A percentile compares a stretch with the other conserved stretches of the same genome.
Conservation (phyloP, 179 eudicot species). For the Gypsophila paniculata region DNA sequence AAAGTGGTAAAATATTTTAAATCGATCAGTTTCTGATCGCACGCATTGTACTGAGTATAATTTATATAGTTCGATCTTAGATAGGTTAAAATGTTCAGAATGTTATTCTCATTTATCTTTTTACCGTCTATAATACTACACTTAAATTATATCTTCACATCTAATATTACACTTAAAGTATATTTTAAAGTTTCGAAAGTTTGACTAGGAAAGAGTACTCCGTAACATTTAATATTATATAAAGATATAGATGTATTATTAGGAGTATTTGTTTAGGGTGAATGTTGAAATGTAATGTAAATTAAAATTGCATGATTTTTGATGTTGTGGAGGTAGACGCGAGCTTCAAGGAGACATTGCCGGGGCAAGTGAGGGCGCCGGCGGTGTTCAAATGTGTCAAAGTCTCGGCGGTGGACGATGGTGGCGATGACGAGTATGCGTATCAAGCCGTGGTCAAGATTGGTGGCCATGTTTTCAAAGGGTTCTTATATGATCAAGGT, state of each 20-base stretch:
- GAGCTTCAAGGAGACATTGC: conserved; percentile 66
- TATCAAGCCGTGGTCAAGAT: conserved; percentile 78
- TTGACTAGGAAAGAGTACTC: too few relatives aligned
- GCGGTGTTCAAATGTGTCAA: conserved; percentile 83
- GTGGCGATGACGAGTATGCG: conserved; percentile 77
- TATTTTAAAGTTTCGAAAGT: too few relatives aligned
- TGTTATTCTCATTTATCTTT: too few relatives aligned
- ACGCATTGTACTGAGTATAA: too few relatives aligned
- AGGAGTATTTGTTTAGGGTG: background rate
- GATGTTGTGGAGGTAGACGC: conserved; percentile 43
- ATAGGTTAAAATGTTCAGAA: too few relatives aligned
- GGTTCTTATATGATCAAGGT: conserved; percentile 87
- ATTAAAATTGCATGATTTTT: background rate
- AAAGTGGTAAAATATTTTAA: too few relatives aligned
- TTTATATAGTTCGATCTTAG: too few relatives aligned
- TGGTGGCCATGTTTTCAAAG: conserved; percentile 86
- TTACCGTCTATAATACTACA: too few relatives aligned
- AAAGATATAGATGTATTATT: background rate
- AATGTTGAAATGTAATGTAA: background rate
- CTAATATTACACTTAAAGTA: too few relatives aligned
- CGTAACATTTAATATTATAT: too few relatives aligned
- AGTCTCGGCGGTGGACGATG: conserved; percentile 75
- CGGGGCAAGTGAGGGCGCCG: conserved; percentile 80
- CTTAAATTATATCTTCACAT: too few relatives aligned
- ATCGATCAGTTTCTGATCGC: too few relatives aligned